Evolutionary conservation across 2,329 filamentous ascomycete species (phyloP), one percentile per base, ranked within the genome.

Genomic region (Simplicillium sp.): DNA sequence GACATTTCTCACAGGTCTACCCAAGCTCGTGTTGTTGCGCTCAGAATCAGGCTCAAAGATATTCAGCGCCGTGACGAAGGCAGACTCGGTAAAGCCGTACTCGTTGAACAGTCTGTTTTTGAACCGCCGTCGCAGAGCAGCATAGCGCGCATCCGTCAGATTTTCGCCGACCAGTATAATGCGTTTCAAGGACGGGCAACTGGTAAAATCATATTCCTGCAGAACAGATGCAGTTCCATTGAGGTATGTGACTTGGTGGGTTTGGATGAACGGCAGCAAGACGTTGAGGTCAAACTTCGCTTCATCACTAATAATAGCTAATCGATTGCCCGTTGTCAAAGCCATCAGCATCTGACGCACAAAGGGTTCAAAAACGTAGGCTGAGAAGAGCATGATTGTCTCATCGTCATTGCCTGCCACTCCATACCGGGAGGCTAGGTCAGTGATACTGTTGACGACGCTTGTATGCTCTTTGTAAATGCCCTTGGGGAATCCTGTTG

Each of bases 401-500:
- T 43, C 41, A 14, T 43, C 36, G 7, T 36, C 31, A 13, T 35
- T 39, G 17, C 37, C 33, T 7, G 32, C 33, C 16, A 43, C 36
- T 16, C 41, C 32, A 35, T 38, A 43, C 7, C 31, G 16, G 17
- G 14, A 13, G 12, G 41, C 18, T 4, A 43, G 36, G 14, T 38
- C 36, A 6, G 41, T 39, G 11, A 39, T 39, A 31, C 36, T 38
- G 36, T 39, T 43, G 25, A 43, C 36, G 8, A 43, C 36, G 20
- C 29, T 25, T 25, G 20, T 25, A 9, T 45, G 39, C n/a, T 45
- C 43, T 15, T 37, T 42, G 36, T 39, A 38, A 7, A 73, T 67
- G 2, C 68, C 68, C 46, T 73, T 73, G 6, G 68, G 68, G 11
- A 55, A 59, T 3, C 68, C 69, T 2, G 69, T 73, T 4, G 67